These are phyloP conservation scores for Russula ochroleuca DNA, from an alignment of 768 basidiomycete species.

Conservation along the genomic window DNA sequence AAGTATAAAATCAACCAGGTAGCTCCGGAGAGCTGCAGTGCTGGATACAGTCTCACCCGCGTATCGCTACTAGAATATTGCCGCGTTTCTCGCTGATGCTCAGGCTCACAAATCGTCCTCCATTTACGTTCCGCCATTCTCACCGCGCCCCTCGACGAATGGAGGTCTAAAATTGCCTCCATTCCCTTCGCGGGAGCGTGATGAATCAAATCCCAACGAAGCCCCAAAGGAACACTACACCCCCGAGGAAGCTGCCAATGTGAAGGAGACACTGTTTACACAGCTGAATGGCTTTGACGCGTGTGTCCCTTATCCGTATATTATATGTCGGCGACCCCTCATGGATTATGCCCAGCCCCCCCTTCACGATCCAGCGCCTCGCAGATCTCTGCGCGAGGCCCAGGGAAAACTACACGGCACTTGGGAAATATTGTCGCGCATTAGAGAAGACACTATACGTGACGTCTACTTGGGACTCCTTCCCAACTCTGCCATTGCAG, in stretches of 20 bases:
- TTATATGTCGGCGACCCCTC: background rate
- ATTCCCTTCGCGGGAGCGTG: constrained; percentile 57
- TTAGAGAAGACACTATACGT: constrained; percentile 79
- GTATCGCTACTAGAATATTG: constrained; percentile 33
- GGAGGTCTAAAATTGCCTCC: constrained; percentile 71
- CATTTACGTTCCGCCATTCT: constrained; percentile 40
- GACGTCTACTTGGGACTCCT: constrained; percentile 72
- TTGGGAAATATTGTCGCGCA: constrained; percentile 87
- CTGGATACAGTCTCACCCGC: background rate
- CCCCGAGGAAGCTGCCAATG: constrained; percentile 53
- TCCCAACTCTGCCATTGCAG: constrained; percentile 54
- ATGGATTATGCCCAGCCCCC: constrained; percentile 45
- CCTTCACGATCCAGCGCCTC: constrained; percentile 87
- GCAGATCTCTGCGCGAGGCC: constrained; percentile 77
- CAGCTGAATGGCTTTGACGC: constrained; percentile 72
- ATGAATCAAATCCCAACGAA: constrained; percentile 48
- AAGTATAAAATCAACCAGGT: constrained; percentile 71
- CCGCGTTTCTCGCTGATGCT: constrained; percentile 33
- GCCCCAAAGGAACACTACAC: constrained; percentile 56
- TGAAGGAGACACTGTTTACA: constrained; percentile 53
- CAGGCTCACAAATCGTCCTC: constrained; percentile 33
- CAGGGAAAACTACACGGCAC: constrained; percentile 61
- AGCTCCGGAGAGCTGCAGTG: constrained; percentile 16
- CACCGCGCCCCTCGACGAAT: constrained; percentile 37
- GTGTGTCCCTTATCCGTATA: constrained; percentile 41